These are phyloP conservation scores for Zizania latifolia DNA, from an alignment of 176 grass and related monocot genomes.

Conservation along the genomic window DNA sequence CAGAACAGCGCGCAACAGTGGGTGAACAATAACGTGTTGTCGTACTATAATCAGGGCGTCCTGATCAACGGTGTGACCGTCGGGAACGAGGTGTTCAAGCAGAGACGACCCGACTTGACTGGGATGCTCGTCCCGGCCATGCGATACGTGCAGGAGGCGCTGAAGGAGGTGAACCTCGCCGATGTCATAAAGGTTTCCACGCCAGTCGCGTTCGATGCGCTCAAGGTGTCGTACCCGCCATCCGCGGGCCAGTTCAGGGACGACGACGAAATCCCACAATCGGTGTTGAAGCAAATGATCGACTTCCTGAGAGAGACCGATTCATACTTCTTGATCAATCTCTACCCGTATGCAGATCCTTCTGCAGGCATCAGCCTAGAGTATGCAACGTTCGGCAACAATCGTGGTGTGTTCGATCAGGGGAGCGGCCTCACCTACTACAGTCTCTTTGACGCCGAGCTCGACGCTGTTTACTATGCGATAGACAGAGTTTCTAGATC, in stretches of 20 bases:
- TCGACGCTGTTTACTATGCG: slow-evolving; percentile 55
- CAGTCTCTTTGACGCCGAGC: slow-evolving; percentile 59
- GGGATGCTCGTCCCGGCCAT: too few relatives aligned
- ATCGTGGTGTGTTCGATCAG: slow-evolving; percentile 3
- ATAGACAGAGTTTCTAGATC: slow-evolving; percentile 24
- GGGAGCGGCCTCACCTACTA: slow-evolving; percentile 34
- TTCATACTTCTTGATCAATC: slow-evolving; percentile 55
- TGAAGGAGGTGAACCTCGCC: slow-evolving; percentile 35
- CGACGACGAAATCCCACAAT: slow-evolving; percentile 39
- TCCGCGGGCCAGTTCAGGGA: slow-evolving; percentile 38
- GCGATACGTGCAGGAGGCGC: slow-evolving; percentile 22
- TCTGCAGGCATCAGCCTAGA: slow-evolving; percentile 29
- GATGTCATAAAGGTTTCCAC: slow-evolving; percentile 55
- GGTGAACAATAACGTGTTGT: too few relatives aligned
- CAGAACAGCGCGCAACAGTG: too few relatives aligned
- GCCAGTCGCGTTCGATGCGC: slow-evolving; percentile 31
- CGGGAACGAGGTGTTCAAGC: too few relatives aligned
- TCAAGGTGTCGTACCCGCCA: slow-evolving; percentile 44
- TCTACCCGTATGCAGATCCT: slow-evolving; percentile 40
- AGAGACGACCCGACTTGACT: too few relatives aligned
- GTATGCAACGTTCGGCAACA: slow-evolving; percentile 49
- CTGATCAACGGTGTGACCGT: too few relatives aligned
- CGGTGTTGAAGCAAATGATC: slow-evolving; percentile 59
- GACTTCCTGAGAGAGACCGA: slow-evolving; percentile 39
- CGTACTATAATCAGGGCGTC: too few relatives aligned